phyloP scores from a whole-genome alignment of 202 grass and related monocot genomes.

The Eragrostis tef region DNA sequence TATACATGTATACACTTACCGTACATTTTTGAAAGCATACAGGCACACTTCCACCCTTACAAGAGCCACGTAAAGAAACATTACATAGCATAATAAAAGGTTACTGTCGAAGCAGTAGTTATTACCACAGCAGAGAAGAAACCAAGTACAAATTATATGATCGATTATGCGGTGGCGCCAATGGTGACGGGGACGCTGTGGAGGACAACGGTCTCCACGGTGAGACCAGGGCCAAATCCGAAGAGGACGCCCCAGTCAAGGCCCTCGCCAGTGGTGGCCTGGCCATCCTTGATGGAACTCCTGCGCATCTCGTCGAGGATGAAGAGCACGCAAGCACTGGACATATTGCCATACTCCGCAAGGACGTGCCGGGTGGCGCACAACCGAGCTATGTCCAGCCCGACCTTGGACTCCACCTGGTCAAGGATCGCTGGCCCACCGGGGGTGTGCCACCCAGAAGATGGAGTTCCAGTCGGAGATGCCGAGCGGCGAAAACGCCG shows the following conservation, averaged over 20 bases:
- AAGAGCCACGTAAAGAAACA: no score
- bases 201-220: slow-evolving; percentile 60
- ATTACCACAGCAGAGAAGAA: no score
- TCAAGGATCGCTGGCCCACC: slow-evolving; percentile 47
- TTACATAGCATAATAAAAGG: no score
- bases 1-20: no score
- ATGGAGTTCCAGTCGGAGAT: slow-evolving; percentile 51
- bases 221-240: slow-evolving; percentile 65
- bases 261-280: slow-evolving; percentile 60
- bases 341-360: slow-evolving; percentile 72
- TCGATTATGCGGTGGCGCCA: no score
- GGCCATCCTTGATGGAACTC: slow-evolving; percentile 49
- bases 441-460: slow-evolving; percentile 55
- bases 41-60: no score
- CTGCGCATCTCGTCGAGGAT: slow-evolving; percentile 68
- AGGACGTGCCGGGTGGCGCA: slow-evolving; percentile 53
- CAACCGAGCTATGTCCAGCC: slow-evolving; percentile 51
- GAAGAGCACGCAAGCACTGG: slow-evolving; percentile 74
- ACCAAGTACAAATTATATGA: no score
- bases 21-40: no score
- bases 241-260: slow-evolving; percentile 66
- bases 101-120: no score
- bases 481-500: slow-evolving; percentile 39
- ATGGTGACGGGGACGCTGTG: neutral
- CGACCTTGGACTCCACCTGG: slow-evolving; percentile 50